Evolutionary conservation across 768 basidiomycete genomes (phyloP).

Genomic region (Lyophyllum decastes): DNA sequence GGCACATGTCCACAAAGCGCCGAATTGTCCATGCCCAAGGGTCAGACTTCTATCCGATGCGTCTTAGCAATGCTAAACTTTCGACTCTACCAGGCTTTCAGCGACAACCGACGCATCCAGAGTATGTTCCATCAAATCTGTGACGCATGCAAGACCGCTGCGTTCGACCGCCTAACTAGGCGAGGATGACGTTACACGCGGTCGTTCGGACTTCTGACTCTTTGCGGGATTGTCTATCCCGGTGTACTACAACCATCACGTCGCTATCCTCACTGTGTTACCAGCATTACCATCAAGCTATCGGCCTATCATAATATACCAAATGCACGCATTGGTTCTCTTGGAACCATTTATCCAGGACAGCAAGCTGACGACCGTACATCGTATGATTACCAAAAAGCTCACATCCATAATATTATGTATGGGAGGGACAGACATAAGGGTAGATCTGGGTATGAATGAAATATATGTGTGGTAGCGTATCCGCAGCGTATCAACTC

Average conservation of each 20-base stretch:
- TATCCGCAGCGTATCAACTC: background rate
- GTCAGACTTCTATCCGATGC: slow-evolving; percentile 20
- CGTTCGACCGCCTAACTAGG: slow-evolving; percentile 27
- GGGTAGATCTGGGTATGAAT: background rate
- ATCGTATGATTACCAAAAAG: background rate
- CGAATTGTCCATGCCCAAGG: slow-evolving; percentile 55
- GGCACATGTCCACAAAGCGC: slow-evolving; percentile 62
- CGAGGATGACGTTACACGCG: slow-evolving; percentile 4
- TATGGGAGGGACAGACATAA: background rate
- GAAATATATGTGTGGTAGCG: background rate
- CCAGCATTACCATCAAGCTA: background rate
- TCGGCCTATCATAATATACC: background rate
- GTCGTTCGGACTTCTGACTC: background rate
- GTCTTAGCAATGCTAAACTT: background rate
- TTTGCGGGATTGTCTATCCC: background rate
- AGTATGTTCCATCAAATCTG: slow-evolving; percentile 71
- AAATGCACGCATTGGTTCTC: background rate
- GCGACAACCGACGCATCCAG: slow-evolving; percentile 55
- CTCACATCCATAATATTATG: background rate
- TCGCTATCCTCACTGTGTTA: background rate
- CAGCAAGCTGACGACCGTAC: background rate
- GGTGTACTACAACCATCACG: slow-evolving; percentile 5
- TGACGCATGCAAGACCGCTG: slow-evolving; percentile 50
- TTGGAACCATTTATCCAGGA: background rate
- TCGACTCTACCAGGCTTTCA: slow-evolving; percentile 28